Evolutionary conservation across 768 basidiomycete species (phyloP), one percentile per base, ranked within the genome.

Genomic region (Galerina marginata): DNA sequence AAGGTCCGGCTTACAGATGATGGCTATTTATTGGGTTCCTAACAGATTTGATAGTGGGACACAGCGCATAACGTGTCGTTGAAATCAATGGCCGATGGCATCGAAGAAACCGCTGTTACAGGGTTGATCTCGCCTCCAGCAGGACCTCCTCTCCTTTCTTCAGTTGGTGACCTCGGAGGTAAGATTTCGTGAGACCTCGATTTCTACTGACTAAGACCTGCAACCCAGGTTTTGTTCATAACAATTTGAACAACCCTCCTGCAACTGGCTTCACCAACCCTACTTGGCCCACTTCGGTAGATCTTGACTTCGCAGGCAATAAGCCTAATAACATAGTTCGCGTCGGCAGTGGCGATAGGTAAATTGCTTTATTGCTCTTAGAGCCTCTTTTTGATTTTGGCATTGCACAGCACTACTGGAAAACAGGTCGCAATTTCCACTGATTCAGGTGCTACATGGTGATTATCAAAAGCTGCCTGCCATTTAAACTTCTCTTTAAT

Each of bases 71-170:
- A 86, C 56, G 79, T 90, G 23, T 83, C 86, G 0, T 72, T 90
- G 54, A 77, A 83, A 49, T 83, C 84, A 0, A 73, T 88, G 36
- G 87, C 88, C 1, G 83, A 86, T 64, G 88, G 88, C 4, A 77
- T 90, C 15, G 88, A 90, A 72, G 86, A 90, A 69, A 86, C 83
- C 0, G 77, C 87, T 11, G 78, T 89, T 3, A 79, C 79, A 58
- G 81, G 77, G n/a, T 66, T 90, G 52, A 83, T 89, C 59, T 87
- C 87, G 6, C 87, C 86, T 4, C 86, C 86, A 1, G 75, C 74
- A n/a, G 87, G 87, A 3, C 81, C 87, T 3, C 67, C 72, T 23
- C 77, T 90, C 36, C 71, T 88, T 9, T 87, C 86, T 7, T 83
- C 81, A 20, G 79, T 87, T 36, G 80, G 79, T 33, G 85, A 88